These are phyloP conservation scores for Phylloporus sp. DNA, from an alignment of 768 basidiomycete species.

Conservation along the genomic window DNA sequence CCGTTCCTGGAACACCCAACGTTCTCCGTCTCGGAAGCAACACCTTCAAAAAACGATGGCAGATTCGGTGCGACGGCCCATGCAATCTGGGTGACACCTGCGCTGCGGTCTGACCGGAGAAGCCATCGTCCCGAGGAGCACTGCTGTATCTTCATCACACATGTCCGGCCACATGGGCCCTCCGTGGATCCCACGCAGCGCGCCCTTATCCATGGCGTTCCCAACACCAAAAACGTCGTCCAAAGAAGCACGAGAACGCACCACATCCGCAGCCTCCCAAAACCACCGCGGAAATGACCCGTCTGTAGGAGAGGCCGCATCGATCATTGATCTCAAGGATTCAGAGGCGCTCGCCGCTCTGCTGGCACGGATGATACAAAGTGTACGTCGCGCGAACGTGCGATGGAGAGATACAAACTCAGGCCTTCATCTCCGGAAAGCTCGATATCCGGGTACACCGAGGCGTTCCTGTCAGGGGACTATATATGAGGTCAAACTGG, in stretches of 20 bases:
- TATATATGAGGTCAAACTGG: slow-evolving; percentile 20
- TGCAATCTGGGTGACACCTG: slow-evolving; percentile 4
- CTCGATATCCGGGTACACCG: slow-evolving; percentile 24
- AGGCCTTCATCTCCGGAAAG: slow-evolving; percentile 25
- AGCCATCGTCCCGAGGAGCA: slow-evolving; percentile 1
- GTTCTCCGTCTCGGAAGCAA: background rate
- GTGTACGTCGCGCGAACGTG: slow-evolving; percentile 24
- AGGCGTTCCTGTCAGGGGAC: slow-evolving; percentile 26
- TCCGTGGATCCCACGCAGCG: slow-evolving; percentile 5
- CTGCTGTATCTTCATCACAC: background rate
- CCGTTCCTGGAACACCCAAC: slow-evolving; percentile 7
- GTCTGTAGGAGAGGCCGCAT: slow-evolving; percentile 9
- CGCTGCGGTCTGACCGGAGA: background rate
- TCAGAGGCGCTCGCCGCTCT: slow-evolving; percentile 11
- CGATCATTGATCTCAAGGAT: slow-evolving; percentile 18
- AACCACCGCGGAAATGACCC: slow-evolving; percentile 24
- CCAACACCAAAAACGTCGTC: slow-evolving; percentile 9
- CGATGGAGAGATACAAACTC: slow-evolving; percentile 19
- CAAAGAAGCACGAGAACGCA: slow-evolving; percentile 8
- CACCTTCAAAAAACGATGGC: background rate
- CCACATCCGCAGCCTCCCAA: background rate
- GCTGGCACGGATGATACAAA: slow-evolving; percentile 6
- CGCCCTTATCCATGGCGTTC: slow-evolving; percentile 1
- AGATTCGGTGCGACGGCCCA: slow-evolving; percentile 2
- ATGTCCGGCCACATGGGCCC: slow-evolving; percentile 3